These are phyloP conservation scores for Chlorophyllum brunneum DNA, from an alignment of 768 basidiomycete species.

Conservation along the genomic window DNA sequence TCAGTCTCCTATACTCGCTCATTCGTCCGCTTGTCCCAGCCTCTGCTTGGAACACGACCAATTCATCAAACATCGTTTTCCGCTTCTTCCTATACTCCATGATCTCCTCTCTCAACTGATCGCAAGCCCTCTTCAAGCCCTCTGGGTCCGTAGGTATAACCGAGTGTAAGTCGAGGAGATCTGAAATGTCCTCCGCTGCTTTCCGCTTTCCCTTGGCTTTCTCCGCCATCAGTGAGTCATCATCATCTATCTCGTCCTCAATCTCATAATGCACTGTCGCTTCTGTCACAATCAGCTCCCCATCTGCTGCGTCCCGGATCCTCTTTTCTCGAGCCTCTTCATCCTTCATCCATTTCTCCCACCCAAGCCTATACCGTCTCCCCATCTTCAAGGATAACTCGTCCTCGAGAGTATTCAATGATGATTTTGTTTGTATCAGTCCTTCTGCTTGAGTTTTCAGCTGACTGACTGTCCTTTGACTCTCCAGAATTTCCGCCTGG, in stretches of 20 bases:
- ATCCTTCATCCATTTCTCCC: constrained; percentile 89
- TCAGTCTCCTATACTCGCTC: constrained; percentile 83
- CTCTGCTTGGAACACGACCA: constrained; percentile 82
- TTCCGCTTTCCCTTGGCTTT: constrained; percentile 55
- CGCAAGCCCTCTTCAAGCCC: constrained; percentile 50
- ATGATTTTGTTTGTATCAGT: constrained; percentile 54
- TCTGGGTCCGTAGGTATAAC: constrained; percentile 57
- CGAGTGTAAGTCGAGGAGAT: constrained; percentile 55
- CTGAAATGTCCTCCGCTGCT: constrained; percentile 57
- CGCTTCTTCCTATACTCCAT: constrained; percentile 62
- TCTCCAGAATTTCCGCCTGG: constrained; percentile 86
- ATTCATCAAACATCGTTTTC: constrained; percentile 66
- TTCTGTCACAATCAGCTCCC: constrained; percentile 45
- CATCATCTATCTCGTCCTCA: constrained; percentile 41
- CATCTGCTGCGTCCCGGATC: constrained; percentile 61
- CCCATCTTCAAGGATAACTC: constrained; percentile 76
- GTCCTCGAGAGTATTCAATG: constrained; percentile 57
- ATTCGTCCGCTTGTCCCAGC: constrained; percentile 88
- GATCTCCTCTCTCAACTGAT: constrained; percentile 61
- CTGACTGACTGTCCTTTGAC: constrained; percentile 69
- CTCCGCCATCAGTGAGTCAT: constrained; percentile 34
- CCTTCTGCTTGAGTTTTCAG: constrained; percentile 67
- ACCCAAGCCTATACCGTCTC: constrained; percentile 76
- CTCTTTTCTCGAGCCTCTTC: constrained; percentile 75
- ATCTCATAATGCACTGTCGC: constrained; percentile 42